These are phyloP conservation scores for Rhytidhysteron rufulum DNA, from an alignment of 2,329 filamentous ascomycete genomes.

Conservation along the genomic window DNA sequence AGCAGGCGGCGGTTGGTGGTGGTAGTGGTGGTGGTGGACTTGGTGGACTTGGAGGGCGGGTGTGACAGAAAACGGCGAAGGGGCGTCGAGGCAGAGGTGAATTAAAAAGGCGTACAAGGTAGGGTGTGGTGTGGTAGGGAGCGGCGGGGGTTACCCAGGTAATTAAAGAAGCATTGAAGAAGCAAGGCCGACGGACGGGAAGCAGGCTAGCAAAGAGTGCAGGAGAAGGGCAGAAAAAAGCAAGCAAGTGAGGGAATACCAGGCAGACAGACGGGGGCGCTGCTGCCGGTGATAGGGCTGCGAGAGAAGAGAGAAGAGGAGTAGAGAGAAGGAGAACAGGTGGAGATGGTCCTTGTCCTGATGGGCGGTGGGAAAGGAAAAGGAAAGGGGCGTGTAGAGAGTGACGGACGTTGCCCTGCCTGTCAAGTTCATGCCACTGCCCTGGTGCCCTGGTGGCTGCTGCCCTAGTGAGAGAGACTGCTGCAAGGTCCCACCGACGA, in stretches of 20 bases:
- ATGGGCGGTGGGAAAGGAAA: not conserved
- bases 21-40: constrained; percentile 1
- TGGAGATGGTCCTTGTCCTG: no score
- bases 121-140: not conserved
- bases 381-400: constrained; percentile 6
- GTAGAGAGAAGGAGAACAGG: constrained; percentile 1
- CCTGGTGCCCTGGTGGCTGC: no score
- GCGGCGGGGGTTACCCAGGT: not conserved
- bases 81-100: not conserved
- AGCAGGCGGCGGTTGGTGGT: constrained; percentile 6
- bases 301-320: no score
- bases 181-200: not conserved
- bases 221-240: no score
- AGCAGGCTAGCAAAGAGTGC: no score
- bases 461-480: constrained; percentile 8
- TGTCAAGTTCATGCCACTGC: constrained; percentile 12
- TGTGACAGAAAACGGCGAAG: not conserved
- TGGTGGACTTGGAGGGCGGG: no score
- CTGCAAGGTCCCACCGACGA: constrained; percentile 4
- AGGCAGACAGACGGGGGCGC: no score
- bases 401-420: constrained; percentile 14
- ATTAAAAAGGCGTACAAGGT: not conserved
- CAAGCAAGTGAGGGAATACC: no score
- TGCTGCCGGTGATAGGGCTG: no score
- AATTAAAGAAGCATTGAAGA: not conserved